Evolutionary conservation across 208 protist genomes (phyloP).

Genomic region (Perkinsela sp.): DNA sequence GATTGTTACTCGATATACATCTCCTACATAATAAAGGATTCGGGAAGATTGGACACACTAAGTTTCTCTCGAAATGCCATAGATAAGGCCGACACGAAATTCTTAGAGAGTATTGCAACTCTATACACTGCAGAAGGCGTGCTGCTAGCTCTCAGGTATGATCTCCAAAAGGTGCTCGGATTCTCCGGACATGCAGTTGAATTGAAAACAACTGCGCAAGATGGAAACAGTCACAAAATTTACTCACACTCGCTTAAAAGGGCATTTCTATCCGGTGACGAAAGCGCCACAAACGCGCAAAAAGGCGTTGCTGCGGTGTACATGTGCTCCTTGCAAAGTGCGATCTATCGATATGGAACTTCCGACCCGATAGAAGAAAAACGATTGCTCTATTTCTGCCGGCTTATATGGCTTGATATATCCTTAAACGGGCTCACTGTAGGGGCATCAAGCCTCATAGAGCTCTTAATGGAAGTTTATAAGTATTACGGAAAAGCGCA

Average conservation of each 20-base stretch:
- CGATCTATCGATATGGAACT: neutral
- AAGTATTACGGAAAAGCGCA: neutral
- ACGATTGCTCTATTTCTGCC: neutral
- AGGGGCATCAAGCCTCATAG: neutral
- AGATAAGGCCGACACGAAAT: neutral
- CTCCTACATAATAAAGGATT: neutral
- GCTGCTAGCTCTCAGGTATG: neutral
- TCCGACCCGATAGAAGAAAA: neutral
- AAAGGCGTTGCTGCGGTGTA: neutral
- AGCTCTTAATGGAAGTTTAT: neutral
- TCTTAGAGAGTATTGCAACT: neutral
- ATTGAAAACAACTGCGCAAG: neutral
- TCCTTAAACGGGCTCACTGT: neutral
- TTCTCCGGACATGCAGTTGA: neutral
- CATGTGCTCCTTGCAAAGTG: neutral
- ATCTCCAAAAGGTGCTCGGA: neutral
- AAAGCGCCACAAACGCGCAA: neutral
- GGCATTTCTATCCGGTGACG: neutral
- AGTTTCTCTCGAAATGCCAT: neutral
- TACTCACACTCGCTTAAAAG: neutral
- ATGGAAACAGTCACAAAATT: neutral
- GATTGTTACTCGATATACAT: neutral
- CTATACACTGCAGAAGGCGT: neutral
- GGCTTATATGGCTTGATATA: neutral
- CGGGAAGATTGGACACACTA: neutral